Evolutionary conservation across 371 early-diverging fungal genomes (phyloP), one percentile per base, ranked within the genome.

Genomic region (Mortierella sp.): DNA sequence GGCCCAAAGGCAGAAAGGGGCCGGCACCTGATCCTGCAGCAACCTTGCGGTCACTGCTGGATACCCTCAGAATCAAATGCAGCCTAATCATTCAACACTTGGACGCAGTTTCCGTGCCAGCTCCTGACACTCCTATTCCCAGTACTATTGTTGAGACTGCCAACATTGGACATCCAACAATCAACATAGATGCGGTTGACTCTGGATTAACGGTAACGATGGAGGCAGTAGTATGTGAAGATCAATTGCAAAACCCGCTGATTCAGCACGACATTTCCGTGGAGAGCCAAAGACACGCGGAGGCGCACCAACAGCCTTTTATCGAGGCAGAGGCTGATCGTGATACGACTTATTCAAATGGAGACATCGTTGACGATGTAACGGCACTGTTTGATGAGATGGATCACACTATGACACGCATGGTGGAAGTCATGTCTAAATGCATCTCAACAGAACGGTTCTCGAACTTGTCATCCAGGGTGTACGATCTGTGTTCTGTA

Each of bases 401-500:
- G 39, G 69, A 68, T 24, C 64, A 61, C 13, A 52, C 61, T 9
- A 43, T 64, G 18, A 18, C 48, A 7, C 39, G 45, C 28, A 74
- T 74, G 68, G 21, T 48, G n/a, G 64, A 64, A 5, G 30, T 74
- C 13, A 14, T 74, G 28, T 6, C 55, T 16, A 74, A 68, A 49
- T 52, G 61, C 30, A 58, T 68, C 28, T 47, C 74, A 1, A 54
- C 60, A 0, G 57, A 62, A 5, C 63, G 58, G 27, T 54, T 72
- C 24, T 57, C 67, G 6, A 67, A 54, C 6, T 46, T 67, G 7
- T 24, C 58, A 26, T 54, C 30, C n/a, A 63, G 62, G 18, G 34
- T 67, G 27, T 58, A 72, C 24, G 64, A 63, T 0, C 54, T 67
- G 51, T 61, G 72, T n/a, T 56, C 39, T 28, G 31, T 53, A 34